Evolutionary conservation across 23 red algal genomes (phyloP).

Genomic region (Agarophyton chilense): DNA sequence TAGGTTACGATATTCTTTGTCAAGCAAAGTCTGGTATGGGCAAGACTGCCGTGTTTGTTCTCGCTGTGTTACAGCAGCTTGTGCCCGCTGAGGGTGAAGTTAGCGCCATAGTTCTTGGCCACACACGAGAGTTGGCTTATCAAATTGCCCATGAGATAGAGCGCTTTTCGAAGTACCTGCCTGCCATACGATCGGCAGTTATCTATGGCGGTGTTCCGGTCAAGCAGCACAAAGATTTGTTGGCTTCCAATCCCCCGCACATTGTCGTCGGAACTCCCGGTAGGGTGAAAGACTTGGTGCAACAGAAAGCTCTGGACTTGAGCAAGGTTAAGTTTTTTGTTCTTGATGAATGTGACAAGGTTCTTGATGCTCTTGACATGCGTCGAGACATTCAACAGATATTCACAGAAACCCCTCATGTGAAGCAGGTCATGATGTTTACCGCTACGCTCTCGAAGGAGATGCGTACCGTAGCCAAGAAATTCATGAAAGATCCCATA

Average conservation of each 20-base stretch:
- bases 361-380: constrained; percentile 93
- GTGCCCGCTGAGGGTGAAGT: constrained; percentile 87
- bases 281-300: constrained; percentile 80
- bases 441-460: constrained; percentile 89
- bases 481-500: constrained; percentile 92
- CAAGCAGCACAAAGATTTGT: constrained; percentile 83
- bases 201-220: constrained; percentile 97
- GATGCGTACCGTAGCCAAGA: constrained; percentile 81
- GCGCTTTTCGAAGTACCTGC: constrained; percentile 96
- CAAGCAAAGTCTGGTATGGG: constrained; percentile 99
- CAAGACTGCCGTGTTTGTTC: constrained; percentile 96
- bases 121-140: constrained; percentile 97
- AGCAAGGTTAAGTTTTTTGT: constrained; percentile 95
- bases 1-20: constrained; percentile 90
- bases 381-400: constrained; percentile 95
- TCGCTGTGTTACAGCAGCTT: constrained; percentile 91
- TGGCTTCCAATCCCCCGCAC: constrained; percentile 77
- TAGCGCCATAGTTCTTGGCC: constrained; percentile 77
- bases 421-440: constrained; percentile 99
- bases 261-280: constrained; percentile 94
- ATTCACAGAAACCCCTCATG: constrained; percentile 87
- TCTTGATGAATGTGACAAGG: constrained; percentile 97
- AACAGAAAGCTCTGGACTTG: constrained; percentile 77
- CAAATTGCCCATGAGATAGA: constrained; percentile 98
- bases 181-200: constrained; percentile 64